Conservation (phyloP, 129 eudicot species). For the Smallanthus sonchifolius region DNA sequence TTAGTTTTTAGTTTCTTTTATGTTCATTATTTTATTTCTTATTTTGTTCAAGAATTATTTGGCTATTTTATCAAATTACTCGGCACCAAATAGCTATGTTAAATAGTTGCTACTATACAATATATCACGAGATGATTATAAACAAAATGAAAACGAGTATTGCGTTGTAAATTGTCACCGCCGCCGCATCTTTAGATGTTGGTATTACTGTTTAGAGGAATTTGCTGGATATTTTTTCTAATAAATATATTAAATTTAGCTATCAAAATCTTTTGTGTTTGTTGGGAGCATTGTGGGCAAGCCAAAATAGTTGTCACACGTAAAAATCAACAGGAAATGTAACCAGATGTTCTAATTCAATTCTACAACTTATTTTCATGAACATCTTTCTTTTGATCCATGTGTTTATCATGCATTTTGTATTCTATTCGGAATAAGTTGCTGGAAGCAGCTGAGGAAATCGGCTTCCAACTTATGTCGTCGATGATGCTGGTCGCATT, state of each 20-base stretch:
- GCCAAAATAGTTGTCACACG: slow-evolving; percentile 91
- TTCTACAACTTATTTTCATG: neutral
- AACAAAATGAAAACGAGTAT: too few relatives aligned
- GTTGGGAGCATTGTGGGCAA: slow-evolving; percentile 91
- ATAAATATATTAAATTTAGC: slow-evolving; percentile 35
- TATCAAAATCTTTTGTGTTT: slow-evolving; percentile 63
- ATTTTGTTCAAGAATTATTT: too few relatives aligned
- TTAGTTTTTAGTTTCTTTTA: too few relatives aligned
- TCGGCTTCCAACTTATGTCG: slow-evolving; percentile 89
- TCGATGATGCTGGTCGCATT: slow-evolving; percentile 92
- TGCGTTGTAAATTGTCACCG: too few relatives aligned
- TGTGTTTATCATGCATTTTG: slow-evolving; percentile 4
- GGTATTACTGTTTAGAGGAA: too few relatives aligned
- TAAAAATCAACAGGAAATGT: slow-evolving; percentile 98
- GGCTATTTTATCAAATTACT: too few relatives aligned
- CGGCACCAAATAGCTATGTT: too few relatives aligned
- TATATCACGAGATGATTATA: too few relatives aligned
- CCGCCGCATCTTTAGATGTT: too few relatives aligned
- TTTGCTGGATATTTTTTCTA: neutral
- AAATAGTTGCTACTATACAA: too few relatives aligned
- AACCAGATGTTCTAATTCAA: slow-evolving; percentile 35
- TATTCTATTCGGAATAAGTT: slow-evolving; percentile 63
- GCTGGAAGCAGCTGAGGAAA: slow-evolving; percentile 69
- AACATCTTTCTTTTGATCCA: neutral
- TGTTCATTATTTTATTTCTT: too few relatives aligned